These are phyloP conservation scores for Parsonsia alboflavescens DNA, from an alignment of 257 asterid species.

Conservation along the genomic window DNA sequence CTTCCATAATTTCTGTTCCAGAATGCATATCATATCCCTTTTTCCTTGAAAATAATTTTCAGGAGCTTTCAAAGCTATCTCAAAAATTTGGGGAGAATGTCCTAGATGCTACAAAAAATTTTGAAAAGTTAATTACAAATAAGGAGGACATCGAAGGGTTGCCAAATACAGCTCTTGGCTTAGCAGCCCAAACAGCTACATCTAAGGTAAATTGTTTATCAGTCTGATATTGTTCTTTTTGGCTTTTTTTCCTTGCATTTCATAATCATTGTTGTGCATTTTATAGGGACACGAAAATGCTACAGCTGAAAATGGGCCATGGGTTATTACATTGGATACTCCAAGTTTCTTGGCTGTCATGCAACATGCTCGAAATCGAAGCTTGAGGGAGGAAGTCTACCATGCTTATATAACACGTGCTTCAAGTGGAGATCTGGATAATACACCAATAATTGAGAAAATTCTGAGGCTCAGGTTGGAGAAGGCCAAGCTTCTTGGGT, in stretches of 20 bases:
- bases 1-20: too few species aligned
- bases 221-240: background rate
- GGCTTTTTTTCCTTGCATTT: slow-evolving; percentile 5
- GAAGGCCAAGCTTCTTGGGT: slow-evolving; percentile 95
- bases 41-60: slow-evolving; percentile 21
- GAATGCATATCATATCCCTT: background rate
- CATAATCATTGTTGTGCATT: slow-evolving; percentile 16
- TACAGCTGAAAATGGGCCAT: slow-evolving; percentile 88
- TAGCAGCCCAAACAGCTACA: slow-evolving; percentile 96
- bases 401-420: slow-evolving; percentile 87
- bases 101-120: slow-evolving; percentile 91
- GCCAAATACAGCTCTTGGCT: slow-evolving; percentile 82
- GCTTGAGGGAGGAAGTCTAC: slow-evolving; percentile 94
- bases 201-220: slow-evolving; percentile 54
- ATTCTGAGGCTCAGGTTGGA: slow-evolving; percentile 84
- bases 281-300: slow-evolving; percentile 92
- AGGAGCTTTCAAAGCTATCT: slow-evolving; percentile 87
- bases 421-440: slow-evolving; percentile 87
- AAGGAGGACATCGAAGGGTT: slow-evolving; percentile 90
- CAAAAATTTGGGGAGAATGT: slow-evolving; percentile 90
- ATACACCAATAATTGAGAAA: slow-evolving; percentile 72
- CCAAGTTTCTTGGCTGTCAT: slow-evolving; percentile 82
- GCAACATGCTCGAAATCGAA: slow-evolving; percentile 86
- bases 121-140: slow-evolving; percentile 79
- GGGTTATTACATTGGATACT: slow-evolving; percentile 91